Evolutionary conservation across 2,329 filamentous ascomycete genomes (phyloP).

Genomic region (Sporothrix inflata): DNA sequence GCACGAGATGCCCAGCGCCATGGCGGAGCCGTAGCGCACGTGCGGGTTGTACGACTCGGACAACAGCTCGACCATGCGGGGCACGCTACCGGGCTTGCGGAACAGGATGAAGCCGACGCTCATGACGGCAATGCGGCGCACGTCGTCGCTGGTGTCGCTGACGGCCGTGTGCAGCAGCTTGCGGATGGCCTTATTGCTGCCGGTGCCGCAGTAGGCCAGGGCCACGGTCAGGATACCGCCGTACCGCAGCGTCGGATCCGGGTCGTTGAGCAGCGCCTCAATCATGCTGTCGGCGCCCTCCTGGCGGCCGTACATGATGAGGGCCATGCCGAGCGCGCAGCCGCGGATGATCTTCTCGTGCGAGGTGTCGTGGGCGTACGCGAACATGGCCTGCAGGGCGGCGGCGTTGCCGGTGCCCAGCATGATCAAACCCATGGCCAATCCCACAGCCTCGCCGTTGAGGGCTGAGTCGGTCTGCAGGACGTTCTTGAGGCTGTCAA

Average conservation of each 20-base stretch:
- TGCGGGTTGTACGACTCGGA: conserved; percentile 99
- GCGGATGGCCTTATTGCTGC: conserved; percentile 97
- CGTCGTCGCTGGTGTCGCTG: conserved; percentile 97
- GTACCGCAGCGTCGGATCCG: conserved; percentile 90
- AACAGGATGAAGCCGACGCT: conserved; percentile 98
- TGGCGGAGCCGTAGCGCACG: conserved; percentile 94
- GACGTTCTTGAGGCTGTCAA: conserved; percentile 86
- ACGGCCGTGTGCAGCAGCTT: conserved; percentile 95
- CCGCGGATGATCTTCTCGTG: conserved; percentile 99
- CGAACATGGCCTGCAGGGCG: conserved; percentile 94
- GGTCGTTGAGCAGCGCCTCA: conserved; percentile 88
- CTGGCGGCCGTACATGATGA: conserved; percentile 97
- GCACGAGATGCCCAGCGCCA: conserved; percentile 97
- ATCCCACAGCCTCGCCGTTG: conserved; percentile 93
- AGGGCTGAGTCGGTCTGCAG: conserved; percentile 93
- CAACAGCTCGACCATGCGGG: conserved; percentile 96
- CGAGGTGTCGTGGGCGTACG: conserved; percentile 95
- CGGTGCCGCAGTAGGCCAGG: conserved; percentile 93
- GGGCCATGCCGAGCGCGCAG: conserved; percentile 91
- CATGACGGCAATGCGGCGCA: conserved; percentile 94
- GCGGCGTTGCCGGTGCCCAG: conserved; percentile 94
- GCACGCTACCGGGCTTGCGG: conserved; percentile 94
- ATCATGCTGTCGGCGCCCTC: conserved; percentile 94
- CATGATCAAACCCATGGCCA: conserved; percentile 98
- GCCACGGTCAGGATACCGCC: conserved; percentile 99